Conservation (phyloP, 257 asterid species). For the Ajuga chamaepitys region DNA sequence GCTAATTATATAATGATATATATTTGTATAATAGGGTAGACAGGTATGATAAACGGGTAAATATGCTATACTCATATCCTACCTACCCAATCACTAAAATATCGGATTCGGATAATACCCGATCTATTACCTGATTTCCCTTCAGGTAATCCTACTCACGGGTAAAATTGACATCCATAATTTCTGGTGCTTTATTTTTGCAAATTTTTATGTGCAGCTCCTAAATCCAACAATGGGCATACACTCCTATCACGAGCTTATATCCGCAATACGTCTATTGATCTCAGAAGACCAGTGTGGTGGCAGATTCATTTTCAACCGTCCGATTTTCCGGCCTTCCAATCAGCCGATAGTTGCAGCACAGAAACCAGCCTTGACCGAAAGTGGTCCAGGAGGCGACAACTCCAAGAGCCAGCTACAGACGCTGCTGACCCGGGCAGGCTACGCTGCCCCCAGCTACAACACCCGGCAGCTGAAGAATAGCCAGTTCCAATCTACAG, state of each 20-base stretch:
- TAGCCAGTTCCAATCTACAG: conserved; percentile 59
- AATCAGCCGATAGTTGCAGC: conserved; percentile 27
- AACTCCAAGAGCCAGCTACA: conserved; percentile 89
- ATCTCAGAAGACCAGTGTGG: conserved; percentile 63
- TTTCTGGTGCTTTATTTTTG: background rate
- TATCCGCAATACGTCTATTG: conserved; percentile 70
- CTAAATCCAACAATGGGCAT: conserved; percentile 63
- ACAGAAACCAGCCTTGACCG: conserved; percentile 32
- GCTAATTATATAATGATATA: no score
- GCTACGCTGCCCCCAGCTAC: conserved; percentile 62
- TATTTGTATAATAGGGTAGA: no score
- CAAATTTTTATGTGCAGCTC: conserved; percentile 48
- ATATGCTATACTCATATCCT: no score
- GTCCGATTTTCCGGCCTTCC: conserved; percentile 32
- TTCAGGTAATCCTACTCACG: no score
- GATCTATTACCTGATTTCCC: no score
- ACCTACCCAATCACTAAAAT: no score
- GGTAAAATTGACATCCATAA: no score
- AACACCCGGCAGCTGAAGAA: conserved; percentile 52
- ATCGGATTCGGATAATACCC: no score
- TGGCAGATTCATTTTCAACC: conserved; percentile 67
- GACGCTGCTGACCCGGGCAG: conserved; percentile 81
- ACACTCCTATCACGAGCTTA: conserved; percentile 58
- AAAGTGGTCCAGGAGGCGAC: conserved; percentile 89
- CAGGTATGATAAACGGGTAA: no score